Evolutionary conservation across 176 grass and related monocot species (phyloP), one percentile per base, ranked within the genome.

Genomic region (Rhynchospora pubera): DNA sequence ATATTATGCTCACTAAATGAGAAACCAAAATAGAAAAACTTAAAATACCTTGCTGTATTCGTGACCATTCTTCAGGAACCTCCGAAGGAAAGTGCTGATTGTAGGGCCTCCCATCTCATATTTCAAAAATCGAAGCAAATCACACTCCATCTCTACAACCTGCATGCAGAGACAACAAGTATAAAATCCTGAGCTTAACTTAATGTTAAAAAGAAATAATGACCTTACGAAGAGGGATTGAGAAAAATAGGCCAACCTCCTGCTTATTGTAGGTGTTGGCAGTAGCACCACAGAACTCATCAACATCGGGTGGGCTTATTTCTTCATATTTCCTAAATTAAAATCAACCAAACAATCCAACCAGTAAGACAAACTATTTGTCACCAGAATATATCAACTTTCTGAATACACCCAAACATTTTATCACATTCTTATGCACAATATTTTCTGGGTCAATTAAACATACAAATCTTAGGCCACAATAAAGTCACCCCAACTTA

Each of bases 31-130:
- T 34, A 63, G 16, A 62, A 39, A 67, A 62, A 72, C 16, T 3
- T 28, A 23, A 78, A 64, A 83, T 22, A 98, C 92, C 84, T 91
- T 85, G 4, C 57, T 79, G 65, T 93, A 85, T 51, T 91, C 87
- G 50, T 88, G 77, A 30, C 79, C 57, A 80, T 43, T 57, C 57
- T 85, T 86, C 9, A 76, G 82, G 52, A 98, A 98, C 39, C 85
- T 85, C 90, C 89, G 91, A 57, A 98, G 58, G 74, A 98, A 98
- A 10, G 86, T 93, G 84, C 91, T 94, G 51, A 85, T 87, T 52
- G 96, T 98, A 12, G 96, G 96, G 88, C 73, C 91, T 52, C 96
- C 96, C 58, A 98, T 65, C 84, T 98, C 96, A 44, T 94, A 98
- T 57, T 98, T 77, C 18, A 98, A 86, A 15, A 93, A 87, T 24